Percentiles rank a stretch among this genome's conserved stretches.
These are phyloP conservation scores for Strobilomyces echinocephalus DNA, from an alignment of 768 basidiomycete genomes.

Conservation along the genomic window DNA sequence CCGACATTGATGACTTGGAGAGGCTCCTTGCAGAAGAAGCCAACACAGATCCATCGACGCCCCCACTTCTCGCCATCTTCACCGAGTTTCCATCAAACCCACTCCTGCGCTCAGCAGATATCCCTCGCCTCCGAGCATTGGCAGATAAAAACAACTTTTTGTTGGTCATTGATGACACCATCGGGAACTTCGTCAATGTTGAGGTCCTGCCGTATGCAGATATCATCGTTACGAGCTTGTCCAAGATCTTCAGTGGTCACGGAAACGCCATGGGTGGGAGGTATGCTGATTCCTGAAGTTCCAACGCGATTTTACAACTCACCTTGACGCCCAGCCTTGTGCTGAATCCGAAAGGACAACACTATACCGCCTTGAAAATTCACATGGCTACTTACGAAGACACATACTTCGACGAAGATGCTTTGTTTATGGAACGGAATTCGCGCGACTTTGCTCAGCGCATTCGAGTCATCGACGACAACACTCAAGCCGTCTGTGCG, in stretches of 20 bases:
- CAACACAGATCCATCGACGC: conserved; percentile 35
- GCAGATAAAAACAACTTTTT: conserved; percentile 88
- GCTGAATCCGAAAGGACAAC: conserved; percentile 71
- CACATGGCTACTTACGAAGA: conserved; percentile 73
- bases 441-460: conserved; percentile 87
- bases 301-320: neutral
- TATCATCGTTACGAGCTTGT: conserved; percentile 85
- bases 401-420: conserved; percentile 84
- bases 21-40: conserved; percentile 47
- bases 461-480: conserved; percentile 70
- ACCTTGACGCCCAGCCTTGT: conserved; percentile 55
- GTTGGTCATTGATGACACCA: conserved; percentile 88
- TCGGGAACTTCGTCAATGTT: conserved; percentile 93
- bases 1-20: conserved; percentile 72
- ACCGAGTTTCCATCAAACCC: conserved; percentile 97
- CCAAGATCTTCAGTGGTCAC: conserved; percentile 93
- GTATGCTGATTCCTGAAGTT: conserved; percentile 39
- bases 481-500: conserved; percentile 79
- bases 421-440: conserved; percentile 96
- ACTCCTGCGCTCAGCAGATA: conserved; percentile 77
- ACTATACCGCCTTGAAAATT: conserved; percentile 63
- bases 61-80: conserved; percentile 76
- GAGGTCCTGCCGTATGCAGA: conserved; percentile 84
- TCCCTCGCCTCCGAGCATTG: conserved; percentile 66
- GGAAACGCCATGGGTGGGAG: conserved; percentile 97